Base-by-base conservation (phyloP, 1,284 basidiomycete species). In the Hortiboletus rubellus region DNA sequence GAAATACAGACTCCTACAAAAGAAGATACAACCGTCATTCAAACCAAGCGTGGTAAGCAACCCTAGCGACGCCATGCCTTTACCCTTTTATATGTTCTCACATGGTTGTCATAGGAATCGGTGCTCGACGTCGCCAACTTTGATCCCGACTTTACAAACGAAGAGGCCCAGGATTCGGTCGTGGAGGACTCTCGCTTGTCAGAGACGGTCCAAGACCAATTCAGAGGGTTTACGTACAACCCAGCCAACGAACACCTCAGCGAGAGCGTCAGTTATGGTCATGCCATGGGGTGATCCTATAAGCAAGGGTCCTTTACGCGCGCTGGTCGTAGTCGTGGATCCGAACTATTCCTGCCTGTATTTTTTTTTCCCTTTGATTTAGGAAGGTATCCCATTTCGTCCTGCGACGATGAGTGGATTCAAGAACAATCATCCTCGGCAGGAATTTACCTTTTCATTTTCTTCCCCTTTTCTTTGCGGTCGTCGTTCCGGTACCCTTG, bases 21-120 rank as follows among this genome's bases (percentile, higher is more conserved):
- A 98, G 81, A 96, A 98, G 80, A 96, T 98, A 53, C 94, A 95
- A 66, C 96, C 97, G 8, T 92, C 95, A 4, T 99, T 98, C 82
- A 99, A 99, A 77, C 97, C 97, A 3, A 92, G 91, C 63, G 96
- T 99, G 59, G 91, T 92, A 74, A 72, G 89, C 79, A 46, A 34
- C 44, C 42, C 10, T 7, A 8, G 42, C 15, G 51, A 24, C 12
- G 14, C 22, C 7, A 36, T 10, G 2, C 17, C 41, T 10, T 0
- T 8, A 8, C 11, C 15, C 11, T 10, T 14, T 11, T 49, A 27
- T 14, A 24, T 34, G 49, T 50, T 11, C 46, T 60, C 45, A 56
- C 52, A 44, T 18, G 47, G 1, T 15, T 18, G 10, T 44, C 44
- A 46, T 54, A 89, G 87, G 88, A 91, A 79, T 90, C 87, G 50